Conservation (phyloP, 441 rosid genomes). For the Gossypium aridum region DNA sequence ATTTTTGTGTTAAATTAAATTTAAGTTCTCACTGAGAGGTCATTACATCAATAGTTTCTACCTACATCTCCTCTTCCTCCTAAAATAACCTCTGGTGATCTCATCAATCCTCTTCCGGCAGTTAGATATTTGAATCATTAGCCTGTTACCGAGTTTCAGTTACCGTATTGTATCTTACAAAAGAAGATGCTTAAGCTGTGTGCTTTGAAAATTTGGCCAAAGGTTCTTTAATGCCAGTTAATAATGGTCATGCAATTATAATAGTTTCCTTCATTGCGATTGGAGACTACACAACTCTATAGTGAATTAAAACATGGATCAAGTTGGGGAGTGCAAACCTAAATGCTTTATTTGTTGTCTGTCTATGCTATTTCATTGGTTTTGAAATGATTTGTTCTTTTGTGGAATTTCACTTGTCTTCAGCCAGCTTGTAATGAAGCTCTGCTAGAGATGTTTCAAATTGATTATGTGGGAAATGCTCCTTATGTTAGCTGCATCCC, state of each 20-base stretch:
- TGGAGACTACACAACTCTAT: neutral
- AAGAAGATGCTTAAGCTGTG: neutral
- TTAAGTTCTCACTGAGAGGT: neutral
- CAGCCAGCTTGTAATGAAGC: slow-evolving; percentile 90
- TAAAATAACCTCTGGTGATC: neutral
- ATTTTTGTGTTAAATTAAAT: neutral
- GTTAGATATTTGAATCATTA: neutral
- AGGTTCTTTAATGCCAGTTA: neutral
- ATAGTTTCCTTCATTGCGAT: neutral
- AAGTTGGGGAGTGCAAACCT: neutral
- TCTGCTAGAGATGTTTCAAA: slow-evolving; percentile 66
- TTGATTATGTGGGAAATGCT: slow-evolving; percentile 63
- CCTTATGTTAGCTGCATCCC: slow-evolving; percentile 84
- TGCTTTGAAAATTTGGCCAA: slow-evolving; percentile 3
- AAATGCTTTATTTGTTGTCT: neutral
- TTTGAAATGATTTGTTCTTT: slow-evolving; percentile 6
- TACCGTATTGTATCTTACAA: neutral
- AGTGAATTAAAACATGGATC: neutral
- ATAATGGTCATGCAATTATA: neutral
- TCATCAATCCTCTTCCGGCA: neutral
- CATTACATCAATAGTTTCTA: neutral
- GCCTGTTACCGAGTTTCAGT: neutral
- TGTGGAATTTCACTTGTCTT: slow-evolving; percentile 19
- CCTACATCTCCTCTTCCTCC: neutral
- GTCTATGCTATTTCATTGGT: slow-evolving; percentile 3